phyloP scores from a whole-genome alignment of 495 filamentous ascomycete genomes.

The Schizothecium vesticola region DNA sequence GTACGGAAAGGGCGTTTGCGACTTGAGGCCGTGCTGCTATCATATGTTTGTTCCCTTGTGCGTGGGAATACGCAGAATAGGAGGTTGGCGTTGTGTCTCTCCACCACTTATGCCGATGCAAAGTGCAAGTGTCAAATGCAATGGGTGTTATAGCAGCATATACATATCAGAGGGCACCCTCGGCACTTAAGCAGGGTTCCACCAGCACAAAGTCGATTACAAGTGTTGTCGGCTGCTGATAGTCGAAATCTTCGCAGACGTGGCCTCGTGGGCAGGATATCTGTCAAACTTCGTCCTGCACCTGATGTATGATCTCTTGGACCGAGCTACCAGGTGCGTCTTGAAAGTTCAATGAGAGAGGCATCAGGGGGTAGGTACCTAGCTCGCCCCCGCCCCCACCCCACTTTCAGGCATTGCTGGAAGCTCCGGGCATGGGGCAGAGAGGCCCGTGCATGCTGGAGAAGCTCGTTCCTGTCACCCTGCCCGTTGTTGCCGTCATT shows the following conservation, averaged over 20 bases:
- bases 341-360: no score
- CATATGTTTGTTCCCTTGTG: neutral
- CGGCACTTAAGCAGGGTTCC: neutral
- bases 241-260: no score
- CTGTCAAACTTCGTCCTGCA: neutral
- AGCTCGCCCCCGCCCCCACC: neutral
- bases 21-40: neutral
- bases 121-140: neutral
- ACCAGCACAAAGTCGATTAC: neutral
- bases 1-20: neutral
- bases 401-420: neutral
- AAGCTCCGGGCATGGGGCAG: neutral
- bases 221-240: no score
- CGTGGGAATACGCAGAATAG: neutral
- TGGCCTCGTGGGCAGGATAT: neutral
- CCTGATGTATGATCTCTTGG: neutral
- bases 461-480: slow-evolving; percentile 10
- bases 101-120: neutral
- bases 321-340: neutral
- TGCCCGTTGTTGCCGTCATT: slow-evolving; percentile 32
- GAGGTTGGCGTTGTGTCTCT: neutral
- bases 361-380: no score
- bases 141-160: neutral
- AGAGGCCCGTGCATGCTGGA: neutral
- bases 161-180: no score